Evolutionary conservation across 768 basidiomycete species (phyloP), one percentile per base, ranked within the genome.

Genomic region (Kwoniella dendrophila): DNA sequence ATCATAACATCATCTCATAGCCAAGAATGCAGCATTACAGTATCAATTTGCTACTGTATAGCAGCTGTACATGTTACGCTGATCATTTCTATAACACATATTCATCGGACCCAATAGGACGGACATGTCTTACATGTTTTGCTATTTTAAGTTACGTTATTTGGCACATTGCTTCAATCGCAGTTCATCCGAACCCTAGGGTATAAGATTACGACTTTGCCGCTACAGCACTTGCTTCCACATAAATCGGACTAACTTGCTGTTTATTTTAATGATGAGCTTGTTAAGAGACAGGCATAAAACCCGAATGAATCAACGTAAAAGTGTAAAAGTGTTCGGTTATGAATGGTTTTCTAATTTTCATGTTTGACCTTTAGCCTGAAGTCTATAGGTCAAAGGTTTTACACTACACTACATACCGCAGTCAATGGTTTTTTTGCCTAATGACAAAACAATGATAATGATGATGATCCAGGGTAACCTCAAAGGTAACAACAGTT

Each of bases 371-470:
- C 26, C 10, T 51, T 33, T 32, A 34, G 49, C 49, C 16, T 22
- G 11, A 51, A 51, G 22, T 51, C 49, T 51, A 51, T 20, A 51
- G 49, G 1, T 20, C 30, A 51, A 51, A 51, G 49, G 49, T 51
- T 51, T 0, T 12, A n/a, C n/a, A n/a, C n/a, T n/a, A n/a, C n/a
- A n/a, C n/a, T n/a, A n/a, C n/a, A n/a, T n/a, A n/a, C n/a, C n/a
- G n/a, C n/a, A n/a, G n/a, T n/a, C n/a, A n/a, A n/a, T n/a, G n/a
- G n/a, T n/a, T n/a, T n/a, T n/a, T n/a, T n/a, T n/a, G n/a, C n/a
- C n/a, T n/a, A n/a, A n/a, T n/a, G n/a, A n/a, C n/a, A n/a, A n/a
- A n/a, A n/a, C n/a, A n/a, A n/a, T n/a, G n/a, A n/a, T n/a, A n/a
- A n/a, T n/a, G n/a, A n/a, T n/a, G n/a, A n/a, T n/a, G n/a, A n/a